These are phyloP conservation scores for Camillea tinctor DNA, from an alignment of 2,329 filamentous ascomycete genomes.

Conservation along the genomic window DNA sequence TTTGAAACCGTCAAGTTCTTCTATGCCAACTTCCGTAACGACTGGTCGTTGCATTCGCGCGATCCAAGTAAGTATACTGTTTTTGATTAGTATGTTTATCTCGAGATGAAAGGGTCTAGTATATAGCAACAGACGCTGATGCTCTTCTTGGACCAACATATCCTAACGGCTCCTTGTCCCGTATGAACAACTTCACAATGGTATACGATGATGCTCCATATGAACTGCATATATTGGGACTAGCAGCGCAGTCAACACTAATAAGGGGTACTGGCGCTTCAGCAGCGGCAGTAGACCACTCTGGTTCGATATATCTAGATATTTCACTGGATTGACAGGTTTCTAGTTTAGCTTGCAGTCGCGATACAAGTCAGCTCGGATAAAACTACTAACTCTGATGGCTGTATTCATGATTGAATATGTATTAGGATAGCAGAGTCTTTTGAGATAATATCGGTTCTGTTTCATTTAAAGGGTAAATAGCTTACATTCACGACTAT, in stretches of 20 bases:
- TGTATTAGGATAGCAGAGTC: background rate
- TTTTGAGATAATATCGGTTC: background rate
- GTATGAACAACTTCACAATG: conserved; percentile 15
- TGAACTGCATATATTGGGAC: conserved; percentile 8
- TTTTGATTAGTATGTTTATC: background rate
- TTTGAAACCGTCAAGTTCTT: conserved; percentile 27
- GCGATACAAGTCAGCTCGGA: background rate
- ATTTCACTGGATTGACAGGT: conserved; percentile 14
- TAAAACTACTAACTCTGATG: background rate
- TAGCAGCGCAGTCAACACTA: conserved; percentile 22
- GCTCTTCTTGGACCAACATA: conserved; percentile 24
- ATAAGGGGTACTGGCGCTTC: conserved; percentile 12
- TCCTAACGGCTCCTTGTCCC: conserved; percentile 10
- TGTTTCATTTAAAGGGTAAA: background rate
- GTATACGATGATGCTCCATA: conserved; percentile 11
- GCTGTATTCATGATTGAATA: background rate
- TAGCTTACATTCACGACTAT: background rate
- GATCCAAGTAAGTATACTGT: conserved; percentile 24
- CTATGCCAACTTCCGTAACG: conserved; percentile 21
- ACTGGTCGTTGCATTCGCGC: conserved; percentile 27
- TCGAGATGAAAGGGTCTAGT: background rate
- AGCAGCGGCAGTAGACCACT: conserved; percentile 18
- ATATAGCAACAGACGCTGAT: conserved; percentile 18
- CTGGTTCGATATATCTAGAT: conserved; percentile 16
- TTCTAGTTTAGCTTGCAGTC: background rate